Evolutionary conservation across 768 basidiomycete genomes (phyloP).

Genomic region (Artomyces pyxidatus): DNA sequence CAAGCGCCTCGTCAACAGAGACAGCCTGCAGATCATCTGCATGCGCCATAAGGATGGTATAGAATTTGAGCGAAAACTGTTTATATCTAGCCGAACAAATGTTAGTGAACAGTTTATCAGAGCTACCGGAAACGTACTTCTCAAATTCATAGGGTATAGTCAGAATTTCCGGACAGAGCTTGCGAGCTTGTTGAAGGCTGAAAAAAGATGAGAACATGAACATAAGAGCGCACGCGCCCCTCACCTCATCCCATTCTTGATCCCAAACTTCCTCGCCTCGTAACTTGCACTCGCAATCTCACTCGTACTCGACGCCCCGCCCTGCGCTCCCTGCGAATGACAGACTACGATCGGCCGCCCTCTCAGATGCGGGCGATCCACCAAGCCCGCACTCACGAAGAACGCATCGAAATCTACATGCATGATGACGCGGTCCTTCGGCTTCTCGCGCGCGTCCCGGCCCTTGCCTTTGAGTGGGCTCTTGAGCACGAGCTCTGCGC

Average conservation of each 20-base stretch:
- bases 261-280: slow-evolving; percentile 80
- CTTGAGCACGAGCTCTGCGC: slow-evolving; percentile 38
- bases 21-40: slow-evolving; percentile 93
- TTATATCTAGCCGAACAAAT: slow-evolving; percentile 58
- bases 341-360: slow-evolving; percentile 94
- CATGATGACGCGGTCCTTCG: slow-evolving; percentile 65
- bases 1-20: slow-evolving; percentile 91
- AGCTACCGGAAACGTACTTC: slow-evolving; percentile 32
- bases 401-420: slow-evolving; percentile 96
- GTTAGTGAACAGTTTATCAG: slow-evolving; percentile 1
- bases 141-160: slow-evolving; percentile 96
- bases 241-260: slow-evolving; percentile 94
- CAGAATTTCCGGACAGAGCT: slow-evolving; percentile 60
- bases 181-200: slow-evolving; percentile 73
- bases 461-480: slow-evolving; percentile 55
- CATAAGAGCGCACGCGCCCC: slow-evolving; percentile 10
- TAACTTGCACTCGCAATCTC: slow-evolving; percentile 95
- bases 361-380: slow-evolving; percentile 69
- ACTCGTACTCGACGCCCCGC: slow-evolving; percentile 74
- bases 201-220: neutral
- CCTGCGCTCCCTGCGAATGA: slow-evolving; percentile 77
- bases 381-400: slow-evolving; percentile 88
- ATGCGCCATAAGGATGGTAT: slow-evolving; percentile 83
- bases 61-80: slow-evolving; percentile 77
- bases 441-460: slow-evolving; percentile 40